Evolutionary conservation across 306 rosid species (phyloP), one percentile per base, ranked within the genome.

Genomic region (Pyrus communis): DNA sequence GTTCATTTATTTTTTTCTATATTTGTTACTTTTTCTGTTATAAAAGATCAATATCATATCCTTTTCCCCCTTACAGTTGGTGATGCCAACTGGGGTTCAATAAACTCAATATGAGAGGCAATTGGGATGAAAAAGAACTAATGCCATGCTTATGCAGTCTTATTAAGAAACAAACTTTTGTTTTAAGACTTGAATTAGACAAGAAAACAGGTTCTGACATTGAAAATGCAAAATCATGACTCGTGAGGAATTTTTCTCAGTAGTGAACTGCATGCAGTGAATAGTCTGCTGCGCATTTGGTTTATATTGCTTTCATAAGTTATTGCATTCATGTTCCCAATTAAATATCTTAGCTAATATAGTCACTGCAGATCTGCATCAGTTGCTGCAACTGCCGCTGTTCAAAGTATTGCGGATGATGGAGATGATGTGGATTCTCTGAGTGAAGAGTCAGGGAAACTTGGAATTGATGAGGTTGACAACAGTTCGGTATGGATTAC

Each of bases 401-500:
- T 88, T 28, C 90, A 55, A 82, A 89, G 84, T 66, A 84, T 68
- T 77, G 87, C 79, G 33, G 85, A 82, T 78, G 77, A 85, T 71
- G 70, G 77, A 74, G 86, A 82, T 59, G 79, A 85, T 71, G 68
- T 82, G 70, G 85, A 83, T 77, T 85, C 97, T 86, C 87, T 88
- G 31, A 85, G 88, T 54, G 97, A 86, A 45, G 96, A 86, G 69
- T 86, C 83, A 10, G 83, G 77, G 51, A 82, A 79, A 84, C 33
- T 80, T 71, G 85, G 77, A 33, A 83, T 77, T 59, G 90, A 89
- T 73, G 97, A 88, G 82, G 80, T 86, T 27, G 89, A 86, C 38
- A 87, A 90, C 72, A 90, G 91, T 86, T 95, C 88, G 92, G 99
- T 95, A 95, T 71, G 90, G 74, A 78, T 73, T 30, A 61, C 78